These are phyloP conservation scores for Mollisiaceae sp. DNA, from an alignment of 2,329 filamentous ascomycete species.

Conservation along the genomic window DNA sequence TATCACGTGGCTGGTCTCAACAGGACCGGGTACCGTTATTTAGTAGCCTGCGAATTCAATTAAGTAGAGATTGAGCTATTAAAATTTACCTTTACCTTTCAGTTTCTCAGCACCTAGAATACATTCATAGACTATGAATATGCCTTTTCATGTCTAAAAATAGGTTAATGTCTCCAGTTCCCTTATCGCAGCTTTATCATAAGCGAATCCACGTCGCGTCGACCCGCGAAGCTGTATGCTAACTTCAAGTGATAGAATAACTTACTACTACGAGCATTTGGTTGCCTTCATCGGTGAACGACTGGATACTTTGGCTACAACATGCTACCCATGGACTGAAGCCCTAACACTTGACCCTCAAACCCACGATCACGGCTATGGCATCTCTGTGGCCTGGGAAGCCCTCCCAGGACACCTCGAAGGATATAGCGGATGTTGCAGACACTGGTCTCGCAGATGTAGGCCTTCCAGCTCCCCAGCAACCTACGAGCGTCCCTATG, in stretches of 20 bases:
- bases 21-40: too few species aligned
- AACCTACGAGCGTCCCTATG: conserved; percentile 32
- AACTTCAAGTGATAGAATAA: neutral
- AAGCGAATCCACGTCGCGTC: conserved; percentile 23
- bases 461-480: conserved; percentile 36
- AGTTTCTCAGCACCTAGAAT: too few species aligned
- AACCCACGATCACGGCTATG: conserved; percentile 28
- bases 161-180: neutral
- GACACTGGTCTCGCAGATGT: conserved; percentile 49
- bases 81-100: neutral
- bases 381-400: conserved; percentile 39
- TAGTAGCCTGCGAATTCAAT: neutral
- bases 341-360: neutral
- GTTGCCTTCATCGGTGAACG: neutral
- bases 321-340: conserved; percentile 9
- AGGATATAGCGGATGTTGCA: conserved; percentile 45
- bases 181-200: conserved; percentile 17
- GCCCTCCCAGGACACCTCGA: conserved; percentile 25
- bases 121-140: too few species aligned
- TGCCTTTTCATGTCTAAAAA: neutral
- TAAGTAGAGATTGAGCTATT: neutral
- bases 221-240: conserved; percentile 14
- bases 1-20: too few species aligned
- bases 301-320: neutral
- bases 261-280: neutral